A percentile compares a stretch with the other conserved stretches of the same genome.
phyloP scores from a whole-genome alignment of 2,329 filamentous ascomycete species.

The Westerdykella sp. region DNA sequence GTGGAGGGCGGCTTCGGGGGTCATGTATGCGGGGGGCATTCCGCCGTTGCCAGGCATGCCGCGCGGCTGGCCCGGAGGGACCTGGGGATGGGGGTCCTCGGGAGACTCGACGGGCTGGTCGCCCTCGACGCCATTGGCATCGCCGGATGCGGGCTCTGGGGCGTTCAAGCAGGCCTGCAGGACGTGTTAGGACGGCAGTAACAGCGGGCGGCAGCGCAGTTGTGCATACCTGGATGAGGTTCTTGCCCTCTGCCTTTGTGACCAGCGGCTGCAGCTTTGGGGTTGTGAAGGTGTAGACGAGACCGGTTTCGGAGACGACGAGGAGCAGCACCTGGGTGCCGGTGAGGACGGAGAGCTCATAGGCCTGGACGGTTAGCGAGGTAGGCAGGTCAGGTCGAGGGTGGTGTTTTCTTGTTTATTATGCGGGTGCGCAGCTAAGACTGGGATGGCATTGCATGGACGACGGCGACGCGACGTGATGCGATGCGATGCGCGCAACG shows the following conservation, averaged over 20 bases:
- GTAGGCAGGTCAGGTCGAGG: slow-evolving; percentile 6
- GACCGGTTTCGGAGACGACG: slow-evolving; percentile 92
- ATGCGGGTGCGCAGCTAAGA: slow-evolving; percentile 19
- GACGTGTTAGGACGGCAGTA: slow-evolving; percentile 29
- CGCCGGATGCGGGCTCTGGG: slow-evolving; percentile 76
- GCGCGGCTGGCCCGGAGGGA: slow-evolving; percentile 66
- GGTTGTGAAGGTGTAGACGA: slow-evolving; percentile 97
- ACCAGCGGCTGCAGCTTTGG: slow-evolving; percentile 97
- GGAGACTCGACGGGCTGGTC: slow-evolving; percentile 68
- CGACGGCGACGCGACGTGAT: background rate
- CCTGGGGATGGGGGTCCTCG: slow-evolving; percentile 77
- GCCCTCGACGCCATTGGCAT: slow-evolving; percentile 55
- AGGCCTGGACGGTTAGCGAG: slow-evolving; percentile 60
- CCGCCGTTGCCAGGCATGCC: slow-evolving; percentile 59
- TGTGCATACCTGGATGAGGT: slow-evolving; percentile 83
- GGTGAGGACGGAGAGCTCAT: slow-evolving; percentile 93
- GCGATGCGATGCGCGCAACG: slow-evolving; percentile 10
- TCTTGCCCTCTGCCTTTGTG: slow-evolving; percentile 98
- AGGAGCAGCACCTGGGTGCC: slow-evolving; percentile 95
- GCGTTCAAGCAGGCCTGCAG: slow-evolving; percentile 91
- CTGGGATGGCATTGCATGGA: slow-evolving; percentile 11
- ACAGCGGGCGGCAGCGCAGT: slow-evolving; percentile 3
- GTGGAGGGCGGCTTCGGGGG: slow-evolving; percentile 63
- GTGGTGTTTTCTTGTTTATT: slow-evolving; percentile 14
- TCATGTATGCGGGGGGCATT: slow-evolving; percentile 60